These are phyloP conservation scores for Oryza glumipatula DNA, from an alignment of 176 grass and related monocot species.

Conservation along the genomic window DNA sequence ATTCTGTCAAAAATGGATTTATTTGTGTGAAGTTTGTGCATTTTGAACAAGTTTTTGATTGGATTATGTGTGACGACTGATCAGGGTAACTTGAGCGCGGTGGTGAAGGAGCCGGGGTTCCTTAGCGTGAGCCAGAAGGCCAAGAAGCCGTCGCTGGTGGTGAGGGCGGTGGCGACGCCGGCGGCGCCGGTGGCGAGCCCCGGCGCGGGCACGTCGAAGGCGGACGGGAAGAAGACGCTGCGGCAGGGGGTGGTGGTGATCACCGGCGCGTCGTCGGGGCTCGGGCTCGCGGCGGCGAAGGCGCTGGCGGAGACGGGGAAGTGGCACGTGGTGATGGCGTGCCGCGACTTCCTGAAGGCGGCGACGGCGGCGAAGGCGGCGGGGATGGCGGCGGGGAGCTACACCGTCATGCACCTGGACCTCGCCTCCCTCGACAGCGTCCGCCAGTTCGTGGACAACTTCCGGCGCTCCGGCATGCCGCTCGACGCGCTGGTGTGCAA, in stretches of 20 bases:
- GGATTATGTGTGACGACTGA: no score
- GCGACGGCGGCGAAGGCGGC: constrained; percentile 70
- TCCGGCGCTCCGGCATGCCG: constrained; percentile 64
- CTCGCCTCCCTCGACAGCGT: constrained; percentile 92
- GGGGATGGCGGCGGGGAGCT: constrained; percentile 74
- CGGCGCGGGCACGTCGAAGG: constrained; percentile 3
- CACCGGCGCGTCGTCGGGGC: constrained; percentile 83
- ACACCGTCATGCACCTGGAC: constrained; percentile 84
- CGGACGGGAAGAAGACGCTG: constrained; percentile 67
- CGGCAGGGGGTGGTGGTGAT: constrained; percentile 83
- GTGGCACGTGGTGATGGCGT: constrained; percentile 94
- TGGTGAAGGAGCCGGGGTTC: constrained; percentile 16
- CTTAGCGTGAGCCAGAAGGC: constrained; percentile 20
- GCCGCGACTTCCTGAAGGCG: constrained; percentile 88
- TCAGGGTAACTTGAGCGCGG: neutral
- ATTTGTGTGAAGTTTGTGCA: neutral
- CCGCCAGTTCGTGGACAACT: constrained; percentile 65
- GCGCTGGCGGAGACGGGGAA: constrained; percentile 76
- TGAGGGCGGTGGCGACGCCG: constrained; percentile 38
- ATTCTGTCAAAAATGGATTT: neutral
- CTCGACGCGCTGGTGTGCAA: constrained; percentile 92
- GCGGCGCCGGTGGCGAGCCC: constrained; percentile 50
- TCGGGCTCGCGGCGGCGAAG: constrained; percentile 84
- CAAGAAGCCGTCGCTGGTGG: constrained; percentile 34
- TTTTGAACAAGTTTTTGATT: neutral